These are phyloP conservation scores for Xylariales sp. DNA, from an alignment of 2,329 filamentous ascomycete species.

Conservation along the genomic window DNA sequence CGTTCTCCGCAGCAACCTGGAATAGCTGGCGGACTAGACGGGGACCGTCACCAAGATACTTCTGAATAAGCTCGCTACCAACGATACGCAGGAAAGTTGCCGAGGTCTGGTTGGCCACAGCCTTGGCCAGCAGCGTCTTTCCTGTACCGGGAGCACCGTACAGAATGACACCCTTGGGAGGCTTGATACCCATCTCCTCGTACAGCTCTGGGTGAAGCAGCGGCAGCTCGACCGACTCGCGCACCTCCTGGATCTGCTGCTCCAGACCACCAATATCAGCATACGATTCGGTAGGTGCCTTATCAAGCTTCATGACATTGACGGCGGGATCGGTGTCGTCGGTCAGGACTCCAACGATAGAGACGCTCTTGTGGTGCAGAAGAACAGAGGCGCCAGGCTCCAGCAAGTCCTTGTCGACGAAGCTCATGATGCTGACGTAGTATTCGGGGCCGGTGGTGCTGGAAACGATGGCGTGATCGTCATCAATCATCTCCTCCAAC, in stretches of 20 bases:
- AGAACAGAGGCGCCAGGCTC: slow-evolving; percentile 95
- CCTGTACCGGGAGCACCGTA: slow-evolving; percentile 96
- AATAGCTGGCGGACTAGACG: slow-evolving; percentile 93
- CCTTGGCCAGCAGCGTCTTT: slow-evolving; percentile 93
- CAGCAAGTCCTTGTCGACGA: slow-evolving; percentile 96
- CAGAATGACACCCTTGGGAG: slow-evolving; percentile 97
- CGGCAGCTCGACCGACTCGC: slow-evolving; percentile 94
- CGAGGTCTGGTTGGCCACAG: slow-evolving; percentile 97
- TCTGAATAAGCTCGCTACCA: slow-evolving; percentile 95
- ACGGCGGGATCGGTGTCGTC: slow-evolving; percentile 95
- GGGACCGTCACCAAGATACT: slow-evolving; percentile 95
- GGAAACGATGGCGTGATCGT: slow-evolving; percentile 97
- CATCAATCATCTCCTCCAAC: slow-evolving; percentile 96
- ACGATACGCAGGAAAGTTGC: slow-evolving; percentile 97
- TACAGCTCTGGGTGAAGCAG: slow-evolving; percentile 94
- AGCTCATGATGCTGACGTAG: slow-evolving; percentile 99
- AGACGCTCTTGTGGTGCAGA: slow-evolving; percentile 95
- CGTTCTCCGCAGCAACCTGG: slow-evolving; percentile 88
- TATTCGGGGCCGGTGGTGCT: slow-evolving; percentile 97
- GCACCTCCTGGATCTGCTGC: slow-evolving; percentile 92
- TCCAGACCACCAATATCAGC: slow-evolving; percentile 97
- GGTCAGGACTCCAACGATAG: slow-evolving; percentile 93
- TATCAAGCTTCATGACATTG: slow-evolving; percentile 98
- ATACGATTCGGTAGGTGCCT: slow-evolving; percentile 96
- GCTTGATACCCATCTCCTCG: slow-evolving; percentile 99